Conservation (phyloP, 192 early-diverging fungal genomes). For the Coemansia sp. region DNA sequence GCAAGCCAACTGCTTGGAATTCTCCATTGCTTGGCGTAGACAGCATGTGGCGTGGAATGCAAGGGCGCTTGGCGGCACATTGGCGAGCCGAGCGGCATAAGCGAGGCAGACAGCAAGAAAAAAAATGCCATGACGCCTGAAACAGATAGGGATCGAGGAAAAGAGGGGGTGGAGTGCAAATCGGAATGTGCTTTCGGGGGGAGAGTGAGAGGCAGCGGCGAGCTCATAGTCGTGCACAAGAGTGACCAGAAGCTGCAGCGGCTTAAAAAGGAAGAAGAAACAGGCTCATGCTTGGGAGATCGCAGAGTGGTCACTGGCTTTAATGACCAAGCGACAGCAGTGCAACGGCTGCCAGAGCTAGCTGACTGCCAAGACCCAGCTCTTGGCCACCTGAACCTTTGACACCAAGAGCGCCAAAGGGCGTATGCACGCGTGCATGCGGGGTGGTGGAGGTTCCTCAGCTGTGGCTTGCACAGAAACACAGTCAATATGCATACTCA, state of each 20-base stretch:
- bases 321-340: neutral
- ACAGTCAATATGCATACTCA: conserved; percentile 7
- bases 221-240: neutral
- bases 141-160: neutral
- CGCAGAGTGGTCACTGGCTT: conserved; percentile 1
- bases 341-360: too few species aligned
- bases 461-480: neutral
- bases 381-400: neutral
- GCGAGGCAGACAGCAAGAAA: neutral
- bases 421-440: conserved; percentile 4
- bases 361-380: neutral
- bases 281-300: neutral
- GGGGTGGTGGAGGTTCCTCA: neutral
- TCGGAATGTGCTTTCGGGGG: neutral
- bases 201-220: neutral
- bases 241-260: conserved; percentile 3
- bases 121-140: neutral
- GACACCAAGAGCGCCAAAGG: neutral
- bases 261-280: neutral
- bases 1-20: neutral
- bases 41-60: neutral
- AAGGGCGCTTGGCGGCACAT: neutral
- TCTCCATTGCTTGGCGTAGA: neutral
- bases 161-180: neutral
- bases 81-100: neutral